Conservation (phyloP, 768 basidiomycete species). For the Leucosporidium scottii region DNA sequence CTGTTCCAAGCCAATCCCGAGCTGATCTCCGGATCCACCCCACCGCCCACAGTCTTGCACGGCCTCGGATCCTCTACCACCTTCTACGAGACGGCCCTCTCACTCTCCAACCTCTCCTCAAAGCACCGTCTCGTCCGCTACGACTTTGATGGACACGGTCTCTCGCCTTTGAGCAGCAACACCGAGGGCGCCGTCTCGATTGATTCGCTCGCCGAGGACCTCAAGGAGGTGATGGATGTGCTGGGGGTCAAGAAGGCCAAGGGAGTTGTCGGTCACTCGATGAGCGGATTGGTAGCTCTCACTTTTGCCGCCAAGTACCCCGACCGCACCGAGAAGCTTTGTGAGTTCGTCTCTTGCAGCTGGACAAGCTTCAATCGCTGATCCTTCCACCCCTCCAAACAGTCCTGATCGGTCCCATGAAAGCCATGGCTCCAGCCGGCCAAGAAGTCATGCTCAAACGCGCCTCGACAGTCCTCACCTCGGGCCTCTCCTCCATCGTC, state of each 20-base stretch:
- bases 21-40: not conserved
- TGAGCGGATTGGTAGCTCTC: slow-evolving; percentile 23
- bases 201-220: slow-evolving; percentile 19
- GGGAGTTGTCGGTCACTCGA: slow-evolving; percentile 24
- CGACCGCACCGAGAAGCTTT: slow-evolving; percentile 12
- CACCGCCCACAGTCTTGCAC: slow-evolving; percentile 14
- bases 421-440: not conserved
- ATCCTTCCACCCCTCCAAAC: not conserved
- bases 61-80: slow-evolving; percentile 23
- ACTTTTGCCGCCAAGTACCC: slow-evolving; percentile 18
- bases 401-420: slow-evolving; percentile 28
- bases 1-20: not conserved
- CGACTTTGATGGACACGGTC: slow-evolving; percentile 26
- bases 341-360: not conserved
- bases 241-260: not conserved
- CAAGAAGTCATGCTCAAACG: slow-evolving; percentile 11
- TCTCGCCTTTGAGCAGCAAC: slow-evolving; percentile 8
- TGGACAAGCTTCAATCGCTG: too few relatives aligned
- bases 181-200: not conserved
- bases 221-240: slow-evolving; percentile 7
- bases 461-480: not conserved
- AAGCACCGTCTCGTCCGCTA: slow-evolving; percentile 17
- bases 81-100: slow-evolving; percentile 14
- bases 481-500: slow-evolving; percentile 12
- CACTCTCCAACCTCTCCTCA: not conserved